A percentile compares a stretch with the other conserved stretches of the same genome.
These are phyloP conservation scores for Ilyonectria mors-panacis DNA, from an alignment of 2,329 filamentous ascomycete genomes.

Conservation along the genomic window DNA sequence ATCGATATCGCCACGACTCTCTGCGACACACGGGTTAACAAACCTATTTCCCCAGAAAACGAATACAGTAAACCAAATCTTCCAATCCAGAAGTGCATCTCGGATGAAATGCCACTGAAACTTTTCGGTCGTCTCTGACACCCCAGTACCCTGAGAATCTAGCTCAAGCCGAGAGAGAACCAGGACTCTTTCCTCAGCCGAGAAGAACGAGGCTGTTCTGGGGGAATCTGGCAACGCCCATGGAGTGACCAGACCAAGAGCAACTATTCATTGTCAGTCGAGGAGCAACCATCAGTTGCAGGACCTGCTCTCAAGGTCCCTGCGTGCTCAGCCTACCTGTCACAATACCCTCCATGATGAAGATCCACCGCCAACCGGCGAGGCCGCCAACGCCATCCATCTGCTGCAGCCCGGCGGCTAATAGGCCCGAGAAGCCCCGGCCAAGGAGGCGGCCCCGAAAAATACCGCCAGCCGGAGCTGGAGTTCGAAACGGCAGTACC, in stretches of 20 bases:
- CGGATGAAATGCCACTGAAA: slow-evolving; percentile 15
- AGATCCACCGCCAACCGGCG: slow-evolving; percentile 27
- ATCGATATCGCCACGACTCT: too few relatives aligned
- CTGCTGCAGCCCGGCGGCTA: slow-evolving; percentile 15
- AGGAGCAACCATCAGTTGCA: too few relatives aligned
- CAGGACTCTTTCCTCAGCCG: neutral
- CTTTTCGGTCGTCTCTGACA: slow-evolving; percentile 2
- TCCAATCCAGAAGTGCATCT: slow-evolving; percentile 18
- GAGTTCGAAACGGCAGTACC: slow-evolving; percentile 14
- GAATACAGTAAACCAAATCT: slow-evolving; percentile 23
- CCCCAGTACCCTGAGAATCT: slow-evolving; percentile 12
- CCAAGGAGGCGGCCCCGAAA: slow-evolving; percentile 19
- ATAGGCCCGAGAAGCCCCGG: slow-evolving; percentile 22
- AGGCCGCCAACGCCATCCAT: slow-evolving; percentile 21
- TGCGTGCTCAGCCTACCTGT: too few relatives aligned
- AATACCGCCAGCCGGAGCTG: slow-evolving; percentile 22
- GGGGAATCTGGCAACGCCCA: slow-evolving; percentile 12
- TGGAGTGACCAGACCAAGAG: neutral
- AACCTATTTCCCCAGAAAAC: slow-evolving; percentile 18
- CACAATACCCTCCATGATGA: slow-evolving; percentile 29
- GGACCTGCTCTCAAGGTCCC: too few relatives aligned
- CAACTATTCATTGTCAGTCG: too few relatives aligned
- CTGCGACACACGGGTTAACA: too few relatives aligned
- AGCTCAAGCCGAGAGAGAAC: slow-evolving; percentile 6
- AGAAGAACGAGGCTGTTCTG: slow-evolving; percentile 14